phyloP scores from a whole-genome alignment of 768 basidiomycete species.

The Leucocoprinus sp. region DNA sequence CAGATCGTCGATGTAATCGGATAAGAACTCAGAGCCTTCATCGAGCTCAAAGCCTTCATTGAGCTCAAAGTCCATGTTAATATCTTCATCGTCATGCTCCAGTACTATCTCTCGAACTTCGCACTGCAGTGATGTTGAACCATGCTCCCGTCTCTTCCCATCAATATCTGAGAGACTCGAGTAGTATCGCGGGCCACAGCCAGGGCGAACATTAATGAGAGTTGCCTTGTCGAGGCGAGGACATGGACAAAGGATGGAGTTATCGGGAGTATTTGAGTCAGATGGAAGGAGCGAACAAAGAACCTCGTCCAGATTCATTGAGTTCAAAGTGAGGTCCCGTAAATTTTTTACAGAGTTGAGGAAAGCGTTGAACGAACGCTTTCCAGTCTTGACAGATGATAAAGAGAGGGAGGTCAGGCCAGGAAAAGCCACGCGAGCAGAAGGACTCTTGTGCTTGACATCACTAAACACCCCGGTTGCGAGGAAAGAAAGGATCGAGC shows the following conservation, averaged over 20 bases:
- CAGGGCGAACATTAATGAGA: constrained; percentile 30
- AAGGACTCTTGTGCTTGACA: constrained; percentile 12
- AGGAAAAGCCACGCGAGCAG: constrained; percentile 10
- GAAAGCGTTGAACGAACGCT: constrained; percentile 12
- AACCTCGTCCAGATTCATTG: constrained; percentile 11
- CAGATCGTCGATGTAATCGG: too few species aligned
- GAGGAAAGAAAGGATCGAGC: constrained; percentile 28
- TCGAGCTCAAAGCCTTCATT: constrained; percentile 19
- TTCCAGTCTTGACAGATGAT: constrained; percentile 10
- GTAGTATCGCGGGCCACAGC: constrained; percentile 21
- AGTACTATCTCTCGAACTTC: constrained; percentile 17
- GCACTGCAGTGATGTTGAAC: constrained; percentile 13
- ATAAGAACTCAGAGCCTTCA: constrained; percentile 27
- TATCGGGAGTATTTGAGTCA: constrained; percentile 16
- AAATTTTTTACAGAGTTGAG: constrained; percentile 6
- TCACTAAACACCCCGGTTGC: constrained; percentile 24
- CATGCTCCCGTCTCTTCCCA: constrained; percentile 22
- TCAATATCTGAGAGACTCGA: constrained; percentile 24
- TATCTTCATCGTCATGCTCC: constrained; percentile 17
- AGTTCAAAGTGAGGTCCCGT: constrained; percentile 8
- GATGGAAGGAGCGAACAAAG: constrained; percentile 14
- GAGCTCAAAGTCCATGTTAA: constrained; percentile 12
- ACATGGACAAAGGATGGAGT: constrained; percentile 20
- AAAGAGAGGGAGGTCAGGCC: constrained; percentile 1
- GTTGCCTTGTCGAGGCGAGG: constrained; percentile 28